Evolutionary conservation across 2,329 filamentous ascomycete genomes (phyloP).

Genomic region (Colletotrichum orchidophilum): DNA sequence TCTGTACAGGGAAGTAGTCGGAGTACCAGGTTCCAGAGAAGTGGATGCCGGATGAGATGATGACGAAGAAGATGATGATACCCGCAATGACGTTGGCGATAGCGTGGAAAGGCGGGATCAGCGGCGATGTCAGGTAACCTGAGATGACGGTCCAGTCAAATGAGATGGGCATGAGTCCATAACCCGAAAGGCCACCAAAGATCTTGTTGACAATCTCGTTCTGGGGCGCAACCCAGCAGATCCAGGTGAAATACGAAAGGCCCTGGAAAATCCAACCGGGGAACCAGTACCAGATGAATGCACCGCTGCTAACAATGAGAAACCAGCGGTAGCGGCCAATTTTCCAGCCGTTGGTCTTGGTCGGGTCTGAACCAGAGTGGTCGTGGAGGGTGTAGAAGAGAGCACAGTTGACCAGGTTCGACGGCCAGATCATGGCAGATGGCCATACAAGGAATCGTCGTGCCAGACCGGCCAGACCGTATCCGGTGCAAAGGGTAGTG

Average conservation of each 20-base stretch:
- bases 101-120: slow-evolving; percentile 69
- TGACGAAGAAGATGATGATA: slow-evolving; percentile 60
- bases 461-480: slow-evolving; percentile 68
- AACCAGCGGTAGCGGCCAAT: slow-evolving; percentile 68
- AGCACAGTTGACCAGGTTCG: slow-evolving; percentile 67
- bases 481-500: slow-evolving; percentile 70
- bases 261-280: slow-evolving; percentile 71
- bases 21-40: slow-evolving; percentile 66
- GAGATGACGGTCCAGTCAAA: slow-evolving; percentile 73
- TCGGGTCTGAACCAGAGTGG: slow-evolving; percentile 60
- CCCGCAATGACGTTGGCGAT: slow-evolving; percentile 67
- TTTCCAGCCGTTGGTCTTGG: slow-evolving; percentile 64
- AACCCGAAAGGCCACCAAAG: slow-evolving; percentile 69
- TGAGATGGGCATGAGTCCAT: slow-evolving; percentile 71
- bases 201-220: slow-evolving; percentile 71
- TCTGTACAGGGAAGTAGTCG: slow-evolving; percentile 70
- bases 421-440: slow-evolving; percentile 73
- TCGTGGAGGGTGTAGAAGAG: slow-evolving; percentile 74
- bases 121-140: slow-evolving; percentile 64
- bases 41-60: slow-evolving; percentile 67
- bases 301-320: slow-evolving; percentile 57
- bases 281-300: slow-evolving; percentile 70
- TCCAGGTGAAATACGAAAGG: slow-evolving; percentile 68
- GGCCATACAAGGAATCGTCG: slow-evolving; percentile 69
- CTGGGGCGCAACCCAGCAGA: slow-evolving; percentile 70